Evolutionary conservation across 106 monocot species (phyloP), one percentile per base, ranked within the genome.

Genomic region (Dactylorhiza incarnata): DNA sequence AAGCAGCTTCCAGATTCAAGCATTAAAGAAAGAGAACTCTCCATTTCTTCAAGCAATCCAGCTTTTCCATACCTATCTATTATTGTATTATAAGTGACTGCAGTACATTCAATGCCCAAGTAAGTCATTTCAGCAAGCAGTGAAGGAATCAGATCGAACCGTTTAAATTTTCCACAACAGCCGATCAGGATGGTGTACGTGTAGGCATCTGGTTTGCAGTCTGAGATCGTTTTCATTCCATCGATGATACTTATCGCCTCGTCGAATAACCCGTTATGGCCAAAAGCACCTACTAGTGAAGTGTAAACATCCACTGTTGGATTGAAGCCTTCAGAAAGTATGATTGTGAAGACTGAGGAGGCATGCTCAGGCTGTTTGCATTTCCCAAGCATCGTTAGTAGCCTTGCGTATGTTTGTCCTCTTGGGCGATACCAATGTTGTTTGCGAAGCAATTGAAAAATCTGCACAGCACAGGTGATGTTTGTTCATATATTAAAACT

Each of bases 21-120:
- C 95, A 97, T 93, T 46, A 76, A 53, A 26, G 65, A 83, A 11
- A 97, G 62, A 71, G 76, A 69, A 82, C 59, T 79, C 73, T 93
- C 89, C 96, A 97, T 91, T 54, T 93, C 87, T 73, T 86, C 80
- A 37, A 93, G 68, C 87, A 87, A 74, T 1, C 84, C 84, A 48
- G 85, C 91, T 80, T 97, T 97, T 13, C 96, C 96, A 81, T 86
- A 97, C 15, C 96, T 89, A 71, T 93, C 89, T 49, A 97, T 89
- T 52, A 97, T 87, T 48, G 86, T 83, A 76, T 97, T 97, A 54
- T 89, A 84, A 56, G 91, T 97, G 73, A 93, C 89, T 66, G 68
- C 22, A 66, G 53, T 93, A 74, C 84, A 84, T 68, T 86, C 79
- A 25, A 97, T 76, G 11, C 93, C 89, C 20, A 89, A 74, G 73